Base-by-base conservation (phyloP, 2,329 filamentous ascomycete species). In the Xylaria polymorpha region DNA sequence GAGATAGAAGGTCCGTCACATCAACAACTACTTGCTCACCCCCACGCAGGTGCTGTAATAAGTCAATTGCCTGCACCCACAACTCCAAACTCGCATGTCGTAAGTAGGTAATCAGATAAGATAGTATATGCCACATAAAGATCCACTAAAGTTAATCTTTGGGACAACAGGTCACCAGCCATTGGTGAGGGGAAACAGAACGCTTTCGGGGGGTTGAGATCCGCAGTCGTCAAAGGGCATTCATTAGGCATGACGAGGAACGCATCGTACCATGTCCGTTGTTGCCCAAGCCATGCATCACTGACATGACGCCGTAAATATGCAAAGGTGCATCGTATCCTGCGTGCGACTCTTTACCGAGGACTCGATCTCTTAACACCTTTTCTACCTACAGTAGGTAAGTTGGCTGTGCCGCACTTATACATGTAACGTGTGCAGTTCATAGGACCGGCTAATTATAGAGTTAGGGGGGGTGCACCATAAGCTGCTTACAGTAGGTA, bases 361-460 rank as follows among this genome's bases (percentile, higher is more conserved):
- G 50, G 15, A 10, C 9, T 4, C 29, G 7, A 37, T 37, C 4
- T 7, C 14, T 18, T 8, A 18, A 51, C 32, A 32, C 4, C 32
- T 39, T 55, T 35, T 29, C n/a, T 29, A 29, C 25, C 25, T 29
- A 29, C 25, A 29, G 25, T 29, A 29, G n/a, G n/a, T n/a, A 14
- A 55, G 32, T 20, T 22, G 10, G 51, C 51, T 12, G 25, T 35
- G 25, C 32, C 18, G n/a, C 35, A 39, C 32, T 56, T 7, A 7
- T 14, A 22, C 53, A 37, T 39, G 32, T 64, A 51, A 39, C 12
- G 18, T n/a, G 32, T 41, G 18, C 39, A 46, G 29, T 10, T 37
- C 22, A 53, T 22, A 61, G 25, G 53, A 22, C 41, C 37, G 22
- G 46, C 48, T 69, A 69, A 69, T 58, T 66, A 69, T 69, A 69